Percentiles rank a stretch among this genome's conserved stretches.
Evolutionary conservation across 768 basidiomycete species (phyloP).

Genomic region (Kondoa subrosea): DNA sequence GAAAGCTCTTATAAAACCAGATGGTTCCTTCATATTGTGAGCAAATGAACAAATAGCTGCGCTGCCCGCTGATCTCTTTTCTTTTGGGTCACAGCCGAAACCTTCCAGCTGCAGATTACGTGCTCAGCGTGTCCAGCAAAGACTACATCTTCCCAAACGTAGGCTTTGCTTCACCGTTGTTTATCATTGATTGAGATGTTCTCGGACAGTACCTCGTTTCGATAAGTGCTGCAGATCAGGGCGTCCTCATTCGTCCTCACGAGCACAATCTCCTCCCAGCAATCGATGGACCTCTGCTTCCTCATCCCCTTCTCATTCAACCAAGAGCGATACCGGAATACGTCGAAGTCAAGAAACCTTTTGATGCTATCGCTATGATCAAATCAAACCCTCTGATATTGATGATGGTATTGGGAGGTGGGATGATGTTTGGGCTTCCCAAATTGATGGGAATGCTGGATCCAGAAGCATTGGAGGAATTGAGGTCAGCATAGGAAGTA

Average conservation of each 20-base stretch:
- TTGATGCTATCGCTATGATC: not conserved
- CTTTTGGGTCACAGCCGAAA: not conserved
- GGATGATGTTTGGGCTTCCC: constrained; percentile 3
- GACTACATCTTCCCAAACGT: not conserved
- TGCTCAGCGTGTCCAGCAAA: not conserved
- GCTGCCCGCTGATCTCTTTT: not conserved
- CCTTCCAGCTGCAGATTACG: not conserved
- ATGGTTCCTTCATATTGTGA: not conserved
- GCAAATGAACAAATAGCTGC: not conserved
- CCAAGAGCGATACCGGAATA: not conserved
- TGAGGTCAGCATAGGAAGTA: not conserved
- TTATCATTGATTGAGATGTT: not conserved
- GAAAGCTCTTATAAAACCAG: not conserved
- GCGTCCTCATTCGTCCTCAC: not conserved
- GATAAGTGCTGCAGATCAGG: not conserved
- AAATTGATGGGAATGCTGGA: constrained; percentile 4
- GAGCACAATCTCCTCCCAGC: not conserved
- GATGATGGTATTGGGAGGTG: constrained; percentile 2
- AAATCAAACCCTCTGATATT: not conserved
- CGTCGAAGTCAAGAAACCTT: not conserved
- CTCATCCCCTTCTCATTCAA: not conserved
- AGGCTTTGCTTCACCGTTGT: not conserved
- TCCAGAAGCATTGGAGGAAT: constrained; percentile 1
- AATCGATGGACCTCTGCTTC: not conserved
- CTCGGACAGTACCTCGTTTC: not conserved